Conservation (phyloP, 2,329 filamentous ascomycete species). For the Chaetomiaceae sp. region DNA sequence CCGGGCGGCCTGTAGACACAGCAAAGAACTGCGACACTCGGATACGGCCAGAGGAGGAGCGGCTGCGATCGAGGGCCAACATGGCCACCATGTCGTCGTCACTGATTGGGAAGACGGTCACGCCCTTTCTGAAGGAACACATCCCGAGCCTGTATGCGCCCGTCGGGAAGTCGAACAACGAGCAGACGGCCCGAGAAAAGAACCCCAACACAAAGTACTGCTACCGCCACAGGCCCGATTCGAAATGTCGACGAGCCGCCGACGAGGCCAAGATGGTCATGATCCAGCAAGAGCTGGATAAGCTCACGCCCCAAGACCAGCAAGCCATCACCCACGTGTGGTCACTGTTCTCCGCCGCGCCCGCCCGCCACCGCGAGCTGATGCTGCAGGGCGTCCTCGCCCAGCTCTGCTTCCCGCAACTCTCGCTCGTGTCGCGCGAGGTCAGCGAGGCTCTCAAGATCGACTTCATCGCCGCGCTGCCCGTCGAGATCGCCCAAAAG, state of each 20-base stretch:
- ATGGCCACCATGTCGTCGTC: constrained; percentile 58
- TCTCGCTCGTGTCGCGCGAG: constrained; percentile 86
- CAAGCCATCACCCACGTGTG: constrained; percentile 96
- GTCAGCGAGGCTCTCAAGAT: constrained; percentile 95
- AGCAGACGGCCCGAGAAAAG: constrained; percentile 40
- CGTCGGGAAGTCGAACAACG: constrained; percentile 54
- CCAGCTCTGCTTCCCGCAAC: constrained; percentile 95
- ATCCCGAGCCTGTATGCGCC: constrained; percentile 87
- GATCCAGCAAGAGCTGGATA: constrained; percentile 59
- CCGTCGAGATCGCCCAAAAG: constrained; percentile 86
- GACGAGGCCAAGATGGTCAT: constrained; percentile 96
- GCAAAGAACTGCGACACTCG: constrained; percentile 43
- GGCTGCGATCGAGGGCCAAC: constrained; percentile 34
- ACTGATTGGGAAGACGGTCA: constrained; percentile 72
- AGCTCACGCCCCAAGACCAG: constrained; percentile 55
- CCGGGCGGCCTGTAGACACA: constrained; percentile 4
- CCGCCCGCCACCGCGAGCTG: constrained; percentile 86
- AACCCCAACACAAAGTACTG: constrained; percentile 85
- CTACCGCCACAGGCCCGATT: constrained; percentile 89
- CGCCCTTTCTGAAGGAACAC: constrained; percentile 84
- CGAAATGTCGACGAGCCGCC: constrained; percentile 86
- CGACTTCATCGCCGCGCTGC: constrained; percentile 87
- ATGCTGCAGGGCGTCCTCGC: constrained; percentile 96
- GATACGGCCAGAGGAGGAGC: constrained; percentile 46
- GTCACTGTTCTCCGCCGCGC: constrained; percentile 95